These are phyloP conservation scores for Oenanthe sinensis DNA, from an alignment of 129 eudicot genomes.

Conservation along the genomic window DNA sequence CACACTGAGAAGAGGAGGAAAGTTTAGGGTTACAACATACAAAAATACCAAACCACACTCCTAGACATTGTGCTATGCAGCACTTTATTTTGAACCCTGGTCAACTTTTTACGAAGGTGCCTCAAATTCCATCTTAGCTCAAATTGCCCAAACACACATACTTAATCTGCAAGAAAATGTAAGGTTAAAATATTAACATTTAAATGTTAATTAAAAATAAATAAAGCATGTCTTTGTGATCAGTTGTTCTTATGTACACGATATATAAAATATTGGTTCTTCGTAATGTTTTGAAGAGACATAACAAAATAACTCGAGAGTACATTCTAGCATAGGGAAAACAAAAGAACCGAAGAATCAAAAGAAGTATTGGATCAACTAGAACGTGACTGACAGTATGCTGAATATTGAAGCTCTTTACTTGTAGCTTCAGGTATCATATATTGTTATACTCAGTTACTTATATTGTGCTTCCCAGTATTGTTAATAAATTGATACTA, in stretches of 20 bases:
- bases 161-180: constrained; percentile 49
- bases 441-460: neutral
- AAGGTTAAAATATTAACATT: neutral
- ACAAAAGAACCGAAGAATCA: neutral
- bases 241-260: neutral
- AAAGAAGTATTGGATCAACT: neutral
- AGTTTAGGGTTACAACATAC: neutral
- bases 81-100: neutral
- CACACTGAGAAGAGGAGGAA: neutral
- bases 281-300: neutral
- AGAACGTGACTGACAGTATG: no score
- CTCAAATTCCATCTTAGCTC: constrained; percentile 21
- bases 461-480: neutral
- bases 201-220: neutral
- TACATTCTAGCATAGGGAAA: neutral
- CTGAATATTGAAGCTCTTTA: neutral
- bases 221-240: neutral
- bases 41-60: no score
- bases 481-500: neutral
- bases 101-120: neutral
- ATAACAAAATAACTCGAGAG: neutral
- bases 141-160: constrained; percentile 81
- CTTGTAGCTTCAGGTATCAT: neutral
- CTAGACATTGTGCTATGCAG: neutral
- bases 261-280: neutral